Conservation (phyloP, 306 rosid genomes). For the Luffa aegyptiaca region DNA sequence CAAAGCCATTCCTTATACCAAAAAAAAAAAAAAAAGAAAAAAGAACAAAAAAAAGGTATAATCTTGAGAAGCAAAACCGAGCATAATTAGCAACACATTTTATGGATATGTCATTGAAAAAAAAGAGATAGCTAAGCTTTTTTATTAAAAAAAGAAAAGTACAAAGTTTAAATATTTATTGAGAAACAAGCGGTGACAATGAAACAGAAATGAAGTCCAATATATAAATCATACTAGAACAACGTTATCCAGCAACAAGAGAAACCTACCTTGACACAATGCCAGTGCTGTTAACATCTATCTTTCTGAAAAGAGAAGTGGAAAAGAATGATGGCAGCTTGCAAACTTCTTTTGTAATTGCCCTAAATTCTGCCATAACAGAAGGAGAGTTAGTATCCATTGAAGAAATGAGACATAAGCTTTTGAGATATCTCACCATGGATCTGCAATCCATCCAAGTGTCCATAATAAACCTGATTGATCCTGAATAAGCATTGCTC, state of each 20-base stretch:
- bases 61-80: background rate
- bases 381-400: conserved; percentile 25
- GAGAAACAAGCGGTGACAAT: background rate
- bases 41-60: background rate
- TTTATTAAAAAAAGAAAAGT: background rate
- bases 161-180: background rate
- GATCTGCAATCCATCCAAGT: conserved; percentile 66
- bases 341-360: conserved; percentile 83
- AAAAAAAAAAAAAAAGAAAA: no score
- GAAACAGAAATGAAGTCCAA: background rate
- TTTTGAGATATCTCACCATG: conserved; percentile 58
- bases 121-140: background rate
- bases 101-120: background rate
- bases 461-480: conserved; percentile 64
- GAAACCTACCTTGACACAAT: conserved; percentile 65
- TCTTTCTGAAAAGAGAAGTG: conserved; percentile 65
- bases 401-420: conserved; percentile 17
- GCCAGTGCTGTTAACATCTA: conserved; percentile 63
- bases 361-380: conserved; percentile 65
- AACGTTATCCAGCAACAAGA: conserved; percentile 2
- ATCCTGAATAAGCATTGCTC: conserved; percentile 59
- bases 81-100: background rate
- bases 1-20: background rate
- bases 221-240: background rate
- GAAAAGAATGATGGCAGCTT: conserved; percentile 95